Evolutionary conservation across 2,329 filamentous ascomycete genomes (phyloP).

Genomic region (Purpureocillium takamizusanense): DNA sequence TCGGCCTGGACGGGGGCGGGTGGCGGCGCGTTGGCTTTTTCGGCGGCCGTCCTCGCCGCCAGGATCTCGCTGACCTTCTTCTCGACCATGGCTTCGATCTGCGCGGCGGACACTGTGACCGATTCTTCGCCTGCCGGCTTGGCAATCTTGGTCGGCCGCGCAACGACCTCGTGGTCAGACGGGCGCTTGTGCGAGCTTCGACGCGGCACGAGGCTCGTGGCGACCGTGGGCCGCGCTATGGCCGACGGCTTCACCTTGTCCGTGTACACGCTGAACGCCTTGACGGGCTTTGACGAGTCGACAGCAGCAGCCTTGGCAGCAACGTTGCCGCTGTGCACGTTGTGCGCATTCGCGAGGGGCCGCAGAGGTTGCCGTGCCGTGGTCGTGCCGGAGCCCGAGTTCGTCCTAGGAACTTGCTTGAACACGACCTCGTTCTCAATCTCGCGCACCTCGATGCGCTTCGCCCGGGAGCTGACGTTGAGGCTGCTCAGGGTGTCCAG

Average conservation of each 20-base stretch:
- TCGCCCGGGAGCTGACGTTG: constrained; percentile 90
- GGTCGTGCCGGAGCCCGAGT: constrained; percentile 27
- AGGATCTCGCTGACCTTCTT: constrained; percentile 86
- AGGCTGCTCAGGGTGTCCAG: constrained; percentile 88
- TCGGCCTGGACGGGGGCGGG: constrained; percentile 31
- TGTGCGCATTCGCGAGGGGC: constrained; percentile 66
- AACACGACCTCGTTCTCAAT: constrained; percentile 93
- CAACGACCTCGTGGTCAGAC: constrained; percentile 27
- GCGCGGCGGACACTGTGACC: constrained; percentile 54
- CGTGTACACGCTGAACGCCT: constrained; percentile 80
- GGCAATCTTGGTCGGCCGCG: constrained; percentile 40
- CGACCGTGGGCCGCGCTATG: constrained; percentile 21
- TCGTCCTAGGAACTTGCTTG: constrained; percentile 59
- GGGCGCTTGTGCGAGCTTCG: constrained; percentile 28
- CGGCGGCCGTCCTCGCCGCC: constrained; percentile 55
- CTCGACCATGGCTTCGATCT: constrained; percentile 86
- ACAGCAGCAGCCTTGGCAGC: constrained; percentile 25
- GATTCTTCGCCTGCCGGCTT: constrained; percentile 23
- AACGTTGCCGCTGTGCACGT: constrained; percentile 54
- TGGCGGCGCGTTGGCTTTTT: constrained; percentile 24
- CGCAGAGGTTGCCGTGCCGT: constrained; percentile 66
- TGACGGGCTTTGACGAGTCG: constrained; percentile 60
- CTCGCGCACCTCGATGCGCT: constrained; percentile 91
- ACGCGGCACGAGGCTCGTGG: constrained; percentile 10
- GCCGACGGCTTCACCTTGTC: constrained; percentile 52